A percentile compares a stretch with the other conserved stretches of the same genome.
Evolutionary conservation across 1,284 basidiomycete species (phyloP).

Genomic region (Sporisorium iseilematis-ciliati): DNA sequence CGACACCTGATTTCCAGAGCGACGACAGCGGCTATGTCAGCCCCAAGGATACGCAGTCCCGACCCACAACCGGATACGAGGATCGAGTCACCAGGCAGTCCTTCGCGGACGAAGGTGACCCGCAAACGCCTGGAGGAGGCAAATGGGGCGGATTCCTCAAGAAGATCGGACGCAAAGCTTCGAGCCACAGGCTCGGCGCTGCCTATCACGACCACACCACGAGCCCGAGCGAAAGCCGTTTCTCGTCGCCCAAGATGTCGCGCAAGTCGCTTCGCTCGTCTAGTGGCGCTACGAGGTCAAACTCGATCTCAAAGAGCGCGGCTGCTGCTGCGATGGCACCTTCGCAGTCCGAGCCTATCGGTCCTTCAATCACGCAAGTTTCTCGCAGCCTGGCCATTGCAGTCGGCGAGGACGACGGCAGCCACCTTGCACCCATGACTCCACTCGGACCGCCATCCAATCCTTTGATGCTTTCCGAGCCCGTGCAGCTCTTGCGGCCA

Average conservation of each 20-base stretch:
- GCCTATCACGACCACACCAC: slow-evolving; percentile 19
- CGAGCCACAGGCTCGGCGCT: slow-evolving; percentile 32
- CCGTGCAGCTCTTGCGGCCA: slow-evolving; percentile 15
- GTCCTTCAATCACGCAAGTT: slow-evolving; percentile 8
- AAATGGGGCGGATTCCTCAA: slow-evolving; percentile 54
- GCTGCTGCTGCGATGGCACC: slow-evolving; percentile 20
- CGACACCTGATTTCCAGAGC: slow-evolving; percentile 27
- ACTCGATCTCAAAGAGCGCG: slow-evolving; percentile 16
- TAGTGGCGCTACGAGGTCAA: slow-evolving; percentile 9
- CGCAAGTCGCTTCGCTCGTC: slow-evolving; percentile 36
- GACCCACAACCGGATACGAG: slow-evolving; percentile 19
- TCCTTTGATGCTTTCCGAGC: slow-evolving; percentile 1
- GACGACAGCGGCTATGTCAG: slow-evolving; percentile 31
- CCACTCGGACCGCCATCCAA: slow-evolving; percentile 19
- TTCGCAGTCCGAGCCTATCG: slow-evolving; percentile 30
- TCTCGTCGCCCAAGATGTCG: slow-evolving; percentile 28
- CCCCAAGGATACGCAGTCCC: slow-evolving; percentile 10
- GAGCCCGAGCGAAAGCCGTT: slow-evolving; percentile 26
- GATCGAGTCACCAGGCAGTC: slow-evolving; percentile 12
- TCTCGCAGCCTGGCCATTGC: slow-evolving; percentile 26
- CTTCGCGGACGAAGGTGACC: slow-evolving; percentile 14
- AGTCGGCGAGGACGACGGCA: slow-evolving; percentile 4
- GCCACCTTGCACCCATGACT: slow-evolving; percentile 23
- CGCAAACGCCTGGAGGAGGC: slow-evolving; percentile 16
- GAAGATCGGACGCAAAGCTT: slow-evolving; percentile 54